These are phyloP conservation scores for Linum trigynum DNA, from an alignment of 345 rosid species.

Conservation along the genomic window DNA sequence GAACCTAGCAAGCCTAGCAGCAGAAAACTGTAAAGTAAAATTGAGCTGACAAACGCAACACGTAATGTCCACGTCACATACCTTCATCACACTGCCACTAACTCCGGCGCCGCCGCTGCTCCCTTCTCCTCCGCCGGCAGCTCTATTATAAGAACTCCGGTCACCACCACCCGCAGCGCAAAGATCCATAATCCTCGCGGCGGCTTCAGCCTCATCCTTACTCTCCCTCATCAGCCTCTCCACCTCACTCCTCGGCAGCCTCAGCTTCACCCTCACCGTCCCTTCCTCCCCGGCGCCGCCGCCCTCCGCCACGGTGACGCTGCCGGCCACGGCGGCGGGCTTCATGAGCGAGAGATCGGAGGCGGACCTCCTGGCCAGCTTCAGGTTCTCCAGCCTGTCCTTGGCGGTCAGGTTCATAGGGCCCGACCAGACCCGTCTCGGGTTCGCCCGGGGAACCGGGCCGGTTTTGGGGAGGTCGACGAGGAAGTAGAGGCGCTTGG, in stretches of 20 bases:
- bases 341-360: constrained; percentile 70
- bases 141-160: background rate
- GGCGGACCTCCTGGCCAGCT: constrained; percentile 63
- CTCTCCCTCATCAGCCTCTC: constrained; percentile 62
- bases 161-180: constrained; percentile 17
- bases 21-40: no score
- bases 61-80: background rate
- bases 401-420: constrained; percentile 62
- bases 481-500: constrained; percentile 75
- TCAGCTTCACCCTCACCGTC: background rate
- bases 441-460: constrained; percentile 10
- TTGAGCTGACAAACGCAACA: no score
- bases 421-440: constrained; percentile 74
- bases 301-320: constrained; percentile 3
- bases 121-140: background rate
- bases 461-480: constrained; percentile 48
- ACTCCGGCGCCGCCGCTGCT: background rate
- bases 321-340: background rate
- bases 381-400: constrained; percentile 76
- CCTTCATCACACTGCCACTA: background rate
- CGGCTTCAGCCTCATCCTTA: constrained; percentile 43
- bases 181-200: constrained; percentile 56
- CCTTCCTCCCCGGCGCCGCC: constrained; percentile 11
- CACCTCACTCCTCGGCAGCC: constrained; percentile 22
- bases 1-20: no score